Conservation (phyloP, 768 basidiomycete species). For the Pleurotus djamor region DNA sequence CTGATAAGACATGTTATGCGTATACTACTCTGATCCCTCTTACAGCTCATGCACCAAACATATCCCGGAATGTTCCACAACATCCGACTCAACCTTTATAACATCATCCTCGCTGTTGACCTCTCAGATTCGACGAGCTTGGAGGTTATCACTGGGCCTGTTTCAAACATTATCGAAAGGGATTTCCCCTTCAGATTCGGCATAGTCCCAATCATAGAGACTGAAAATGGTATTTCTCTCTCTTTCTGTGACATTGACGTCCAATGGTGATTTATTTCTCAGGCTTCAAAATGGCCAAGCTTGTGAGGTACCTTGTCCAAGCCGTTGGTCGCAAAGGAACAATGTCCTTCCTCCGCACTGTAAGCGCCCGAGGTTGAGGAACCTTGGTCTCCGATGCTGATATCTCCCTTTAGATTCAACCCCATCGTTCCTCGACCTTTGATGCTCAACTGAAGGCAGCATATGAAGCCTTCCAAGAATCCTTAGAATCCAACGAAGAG, state of each 20-base stretch:
- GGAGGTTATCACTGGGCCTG: constrained; percentile 58
- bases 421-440: constrained; percentile 30
- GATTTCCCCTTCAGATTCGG: constrained; percentile 83
- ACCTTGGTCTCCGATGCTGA: neutral
- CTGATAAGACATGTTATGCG: neutral
- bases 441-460: constrained; percentile 33
- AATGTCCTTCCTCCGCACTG: constrained; percentile 55
- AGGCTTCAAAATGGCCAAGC: constrained; percentile 69
- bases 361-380: constrained; percentile 21
- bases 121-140: constrained; percentile 62
- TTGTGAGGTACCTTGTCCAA: constrained; percentile 67
- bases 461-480: neutral
- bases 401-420: constrained; percentile 19
- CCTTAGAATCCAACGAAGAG: constrained; percentile 11
- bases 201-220: constrained; percentile 71
- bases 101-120: constrained; percentile 80
- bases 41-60: constrained; percentile 70
- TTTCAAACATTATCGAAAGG: constrained; percentile 70
- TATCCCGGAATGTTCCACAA: constrained; percentile 79
- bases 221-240: constrained; percentile 30
- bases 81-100: constrained; percentile 79
- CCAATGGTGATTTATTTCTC: neutral
- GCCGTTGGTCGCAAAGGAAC: constrained; percentile 64
- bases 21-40: neutral
- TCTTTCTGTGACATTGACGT: neutral